Conservation (phyloP, 352 stramenopile species). For the Blastocystis sp. region DNA sequence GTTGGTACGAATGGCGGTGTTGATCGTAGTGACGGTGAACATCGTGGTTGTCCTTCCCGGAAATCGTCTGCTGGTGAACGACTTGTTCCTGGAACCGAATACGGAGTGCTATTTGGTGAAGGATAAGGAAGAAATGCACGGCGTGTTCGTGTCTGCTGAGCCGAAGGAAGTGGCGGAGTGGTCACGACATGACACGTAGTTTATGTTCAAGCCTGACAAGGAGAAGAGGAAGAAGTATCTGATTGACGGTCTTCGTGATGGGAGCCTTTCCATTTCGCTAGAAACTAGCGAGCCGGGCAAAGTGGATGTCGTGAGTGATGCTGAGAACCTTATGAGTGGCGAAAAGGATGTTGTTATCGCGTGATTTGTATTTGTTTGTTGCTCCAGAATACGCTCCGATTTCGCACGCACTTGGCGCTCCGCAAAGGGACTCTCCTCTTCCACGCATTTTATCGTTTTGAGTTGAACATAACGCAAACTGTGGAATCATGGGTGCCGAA, state of each 20-base stretch:
- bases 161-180: slow-evolving; percentile 23
- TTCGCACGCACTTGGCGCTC: not conserved
- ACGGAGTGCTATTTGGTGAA: not conserved
- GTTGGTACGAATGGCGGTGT: not conserved
- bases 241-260: slow-evolving; percentile 22
- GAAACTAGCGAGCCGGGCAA: not conserved
- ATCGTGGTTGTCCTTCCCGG: slow-evolving; percentile 58
- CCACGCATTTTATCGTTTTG: no score
- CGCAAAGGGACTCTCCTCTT: no score
- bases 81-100: slow-evolving; percentile 10
- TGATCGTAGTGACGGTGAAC: slow-evolving; percentile 25
- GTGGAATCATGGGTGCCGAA: slow-evolving; percentile 24
- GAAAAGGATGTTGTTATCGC: not conserved
- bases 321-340: not conserved
- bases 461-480: not conserved
- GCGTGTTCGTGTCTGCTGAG: slow-evolving; percentile 51
- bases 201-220: slow-evolving; percentile 67
- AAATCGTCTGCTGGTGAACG: slow-evolving; percentile 39
- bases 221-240: slow-evolving; percentile 62
- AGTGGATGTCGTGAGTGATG: not conserved
- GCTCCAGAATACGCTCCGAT: not conserved
- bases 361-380: not conserved
- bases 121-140: slow-evolving; percentile 12
- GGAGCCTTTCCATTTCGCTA: not conserved
- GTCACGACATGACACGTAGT: not conserved